phyloP scores from a whole-genome alignment of 257 asterid genomes.

The Henckelia pumila region DNA sequence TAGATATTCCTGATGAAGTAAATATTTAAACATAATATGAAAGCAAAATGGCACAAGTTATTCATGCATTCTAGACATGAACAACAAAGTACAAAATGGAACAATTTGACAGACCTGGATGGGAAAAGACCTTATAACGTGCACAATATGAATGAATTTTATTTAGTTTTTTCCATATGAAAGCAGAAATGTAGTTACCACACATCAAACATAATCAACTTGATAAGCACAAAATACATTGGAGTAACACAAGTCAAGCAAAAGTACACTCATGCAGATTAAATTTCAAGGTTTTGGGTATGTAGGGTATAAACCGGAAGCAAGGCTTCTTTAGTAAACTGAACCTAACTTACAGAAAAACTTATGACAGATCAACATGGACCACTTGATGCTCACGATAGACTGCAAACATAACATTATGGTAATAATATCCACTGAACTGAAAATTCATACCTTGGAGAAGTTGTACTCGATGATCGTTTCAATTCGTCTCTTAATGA shows the following conservation, averaged over 20 bases:
- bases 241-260: constrained; percentile 1
- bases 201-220: neutral
- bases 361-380: constrained; percentile 15
- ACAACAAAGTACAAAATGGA: neutral
- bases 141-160: neutral
- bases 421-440: constrained; percentile 17
- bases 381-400: constrained; percentile 21
- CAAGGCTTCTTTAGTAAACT: constrained; percentile 11
- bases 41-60: neutral
- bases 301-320: neutral
- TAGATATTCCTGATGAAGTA: constrained; percentile 13
- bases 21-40: neutral
- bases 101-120: neutral
- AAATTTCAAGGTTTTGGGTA: constrained; percentile 13
- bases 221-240: constrained; percentile 1
- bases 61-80: neutral
- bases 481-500: constrained; percentile 77
- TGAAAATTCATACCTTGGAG: constrained; percentile 60
- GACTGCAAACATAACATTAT: constrained; percentile 17
- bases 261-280: neutral
- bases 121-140: neutral
- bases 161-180: neutral
- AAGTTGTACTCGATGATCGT: constrained; percentile 83
- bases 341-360: constrained; percentile 12
- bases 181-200: neutral